Percentiles rank a stretch among this genome's conserved stretches.
Conservation (phyloP, 208 protist species). For the Leishmania aethiopica region DNA sequence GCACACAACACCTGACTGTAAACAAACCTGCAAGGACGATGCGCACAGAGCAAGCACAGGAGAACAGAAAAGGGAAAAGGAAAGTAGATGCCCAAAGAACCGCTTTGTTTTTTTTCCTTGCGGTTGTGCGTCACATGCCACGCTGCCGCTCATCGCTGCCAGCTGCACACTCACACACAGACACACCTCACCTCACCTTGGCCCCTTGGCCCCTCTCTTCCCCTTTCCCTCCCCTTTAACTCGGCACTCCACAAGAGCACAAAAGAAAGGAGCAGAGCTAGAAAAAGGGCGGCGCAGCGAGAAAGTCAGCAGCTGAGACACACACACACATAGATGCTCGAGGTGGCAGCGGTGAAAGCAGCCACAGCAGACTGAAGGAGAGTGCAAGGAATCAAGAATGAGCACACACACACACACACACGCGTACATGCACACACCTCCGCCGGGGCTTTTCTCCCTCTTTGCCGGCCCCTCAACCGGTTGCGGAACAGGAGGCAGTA, state of each 20-base stretch:
- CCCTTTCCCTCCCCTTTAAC: not conserved
- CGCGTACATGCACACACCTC: not conserved
- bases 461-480: not conserved
- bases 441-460: not conserved
- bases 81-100: not conserved
- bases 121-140: not conserved
- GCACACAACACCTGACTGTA: not conserved
- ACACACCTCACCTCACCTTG: not conserved
- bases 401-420: not conserved
- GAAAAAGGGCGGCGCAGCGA: not conserved
- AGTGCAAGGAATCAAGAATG: not conserved
- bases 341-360: not conserved
- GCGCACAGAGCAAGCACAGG: not conserved
- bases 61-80: conserved; percentile 3
- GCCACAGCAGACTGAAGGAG: not conserved
- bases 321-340: not conserved
- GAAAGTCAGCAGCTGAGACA: not conserved
- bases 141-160: not conserved
- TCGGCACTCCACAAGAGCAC: not conserved
- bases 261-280: not conserved
- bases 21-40: not conserved
- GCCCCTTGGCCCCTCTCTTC: not conserved
- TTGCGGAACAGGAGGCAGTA: not conserved
- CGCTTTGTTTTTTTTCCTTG: not conserved
- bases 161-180: too few relatives aligned